phyloP scores from a whole-genome alignment of 192 early-diverging fungal species.

The Backusella tarrabulga region DNA sequence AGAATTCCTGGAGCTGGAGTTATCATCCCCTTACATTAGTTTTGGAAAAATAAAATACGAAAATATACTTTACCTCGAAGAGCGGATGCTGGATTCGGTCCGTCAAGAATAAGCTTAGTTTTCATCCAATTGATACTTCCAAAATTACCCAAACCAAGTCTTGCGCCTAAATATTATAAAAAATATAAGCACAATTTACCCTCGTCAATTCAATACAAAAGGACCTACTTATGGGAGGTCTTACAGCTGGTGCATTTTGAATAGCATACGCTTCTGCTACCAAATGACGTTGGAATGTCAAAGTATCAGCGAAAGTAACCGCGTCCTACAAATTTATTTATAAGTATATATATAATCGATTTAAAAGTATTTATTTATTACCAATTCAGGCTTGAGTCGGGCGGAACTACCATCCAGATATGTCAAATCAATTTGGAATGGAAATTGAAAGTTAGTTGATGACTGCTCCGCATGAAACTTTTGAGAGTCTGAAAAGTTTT shows the following conservation, averaged over 20 bases:
- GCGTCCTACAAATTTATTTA: background rate
- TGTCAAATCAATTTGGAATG: background rate
- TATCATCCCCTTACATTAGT: background rate
- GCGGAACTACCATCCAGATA: background rate
- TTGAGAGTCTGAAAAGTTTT: background rate
- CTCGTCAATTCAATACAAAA: background rate
- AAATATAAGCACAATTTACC: background rate
- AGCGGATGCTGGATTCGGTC: background rate
- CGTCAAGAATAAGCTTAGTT: background rate
- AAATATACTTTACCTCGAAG: background rate
- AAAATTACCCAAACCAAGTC: background rate
- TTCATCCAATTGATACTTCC: slow-evolving; percentile 6
- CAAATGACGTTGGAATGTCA: background rate
- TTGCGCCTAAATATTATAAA: background rate
- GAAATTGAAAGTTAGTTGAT: background rate
- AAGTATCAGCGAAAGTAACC: background rate
- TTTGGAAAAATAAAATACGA: background rate
- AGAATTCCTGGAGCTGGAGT: background rate
- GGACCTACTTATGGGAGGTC: background rate
- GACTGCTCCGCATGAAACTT: background rate
- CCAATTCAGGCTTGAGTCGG: background rate
- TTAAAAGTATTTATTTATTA: background rate
- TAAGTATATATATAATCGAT: background rate
- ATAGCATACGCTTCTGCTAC: background rate
- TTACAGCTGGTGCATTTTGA: background rate